Evolutionary conservation across 805 yeast species (phyloP).

Genomic region (Candida fluviatilis): DNA sequence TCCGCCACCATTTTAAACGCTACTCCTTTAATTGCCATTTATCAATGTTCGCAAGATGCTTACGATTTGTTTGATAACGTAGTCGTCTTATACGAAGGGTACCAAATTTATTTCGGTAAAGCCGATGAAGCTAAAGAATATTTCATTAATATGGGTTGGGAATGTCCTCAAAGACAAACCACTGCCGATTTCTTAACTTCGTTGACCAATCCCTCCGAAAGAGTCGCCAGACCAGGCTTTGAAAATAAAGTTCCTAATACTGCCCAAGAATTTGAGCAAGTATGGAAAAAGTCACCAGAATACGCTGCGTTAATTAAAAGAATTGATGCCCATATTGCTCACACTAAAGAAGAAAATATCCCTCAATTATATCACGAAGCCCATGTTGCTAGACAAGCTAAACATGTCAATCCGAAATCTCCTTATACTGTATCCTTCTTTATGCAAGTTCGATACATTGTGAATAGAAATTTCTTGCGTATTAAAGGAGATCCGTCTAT

Average conservation of each 20-base stretch:
- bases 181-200: conserved; percentile 67
- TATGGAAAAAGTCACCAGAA: conserved; percentile 57
- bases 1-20: conserved; percentile 48
- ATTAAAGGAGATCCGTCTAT: conserved; percentile 55
- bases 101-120: conserved; percentile 45
- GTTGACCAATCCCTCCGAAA: conserved; percentile 61
- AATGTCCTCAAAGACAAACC: conserved; percentile 59
- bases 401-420: conserved; percentile 28
- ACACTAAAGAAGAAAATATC: conserved; percentile 14
- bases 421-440: conserved; percentile 41
- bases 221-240: conserved; percentile 45
- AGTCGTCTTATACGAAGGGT: conserved; percentile 42
- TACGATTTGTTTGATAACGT: conserved; percentile 48
- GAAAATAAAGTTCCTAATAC: conserved; percentile 51
- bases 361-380: conserved; percentile 19
- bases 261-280: conserved; percentile 54
- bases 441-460: conserved; percentile 49
- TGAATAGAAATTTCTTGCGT: conserved; percentile 51
- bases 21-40: conserved; percentile 59
- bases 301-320: conserved; percentile 36
- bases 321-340: conserved; percentile 36
- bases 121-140: conserved; percentile 42
- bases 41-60: conserved; percentile 48
- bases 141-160: conserved; percentile 58
- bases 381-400: conserved; percentile 36